Base-by-base conservation (phyloP, 1,284 basidiomycete species). In the Ustilago crameri region DNA sequence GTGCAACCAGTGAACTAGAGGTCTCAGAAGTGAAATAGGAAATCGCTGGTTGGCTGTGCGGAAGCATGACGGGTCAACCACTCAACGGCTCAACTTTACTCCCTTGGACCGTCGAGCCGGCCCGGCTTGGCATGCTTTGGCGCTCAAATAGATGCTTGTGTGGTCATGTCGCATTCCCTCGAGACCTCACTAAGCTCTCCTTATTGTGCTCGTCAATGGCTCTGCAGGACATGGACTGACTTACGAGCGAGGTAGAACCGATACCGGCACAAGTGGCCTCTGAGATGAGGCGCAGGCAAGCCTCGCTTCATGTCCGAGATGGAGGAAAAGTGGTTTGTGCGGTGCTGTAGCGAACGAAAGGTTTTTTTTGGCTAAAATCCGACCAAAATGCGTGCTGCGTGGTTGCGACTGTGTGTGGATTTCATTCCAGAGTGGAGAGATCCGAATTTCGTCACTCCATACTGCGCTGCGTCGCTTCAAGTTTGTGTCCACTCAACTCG, bases 371-470 rank as follows among this genome's bases (percentile, higher is more conserved):
- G 40, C 40, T 23, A 42, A 42, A 42, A 22, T 42, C n/a, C n/a
- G 18, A 42, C n/a, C 5, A 20, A 42, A 42, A 12, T 12, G n/a
- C 9, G 37, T n/a, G 37, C 12, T 18, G n/a, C n/a, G n/a, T n/a
- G n/a, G n/a, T n/a, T 30, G 30, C 30, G 12, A 30, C 30, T 7
- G 30, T 30, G 7, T 7, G 30, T 30, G 30, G 5, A 30, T n/a
- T n/a, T n/a, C n/a, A 42, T 9, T 20, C 15, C 12, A 15, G 40
- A 42, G 40, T 42, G 40, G 40, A 42, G 40, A 42, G 40, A 42
- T 22, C 32, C 22, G 35, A 5, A 8, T 26, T 20, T 24, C 17
- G 20, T 37, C 20, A 35, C 35, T 9, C 9, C 32, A 34, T 34
- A 34, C 32, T 9, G 32, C 32, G 15, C 32, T n/a, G n/a, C n/a